These are phyloP conservation scores for Apostasia shenzhenica DNA, from an alignment of 106 monocot genomes.

Conservation along the genomic window DNA sequence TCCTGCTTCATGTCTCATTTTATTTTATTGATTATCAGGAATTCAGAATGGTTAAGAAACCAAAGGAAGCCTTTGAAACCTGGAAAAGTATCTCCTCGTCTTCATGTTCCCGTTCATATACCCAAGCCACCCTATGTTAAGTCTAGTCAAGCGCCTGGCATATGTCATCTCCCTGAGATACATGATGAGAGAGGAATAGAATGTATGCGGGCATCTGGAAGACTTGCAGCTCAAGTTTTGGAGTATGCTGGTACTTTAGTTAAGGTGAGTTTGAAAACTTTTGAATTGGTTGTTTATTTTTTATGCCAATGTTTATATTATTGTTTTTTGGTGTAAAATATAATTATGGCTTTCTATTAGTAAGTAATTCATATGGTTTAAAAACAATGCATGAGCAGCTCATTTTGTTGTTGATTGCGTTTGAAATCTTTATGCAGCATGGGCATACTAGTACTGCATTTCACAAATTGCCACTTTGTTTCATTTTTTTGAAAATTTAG, in stretches of 20 bases:
- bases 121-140: slow-evolving; percentile 71
- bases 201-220: slow-evolving; percentile 91
- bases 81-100: slow-evolving; percentile 87
- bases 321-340: no score
- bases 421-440: no score
- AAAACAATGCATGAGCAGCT: no score
- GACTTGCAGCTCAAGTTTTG: slow-evolving; percentile 88
- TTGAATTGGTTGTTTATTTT: not conserved
- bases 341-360: no score
- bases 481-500: no score
- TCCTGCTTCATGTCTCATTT: not conserved
- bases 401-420: no score
- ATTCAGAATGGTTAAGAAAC: slow-evolving; percentile 23
- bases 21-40: slow-evolving; percentile 28
- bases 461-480: no score
- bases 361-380: no score
- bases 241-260: slow-evolving; percentile 83
- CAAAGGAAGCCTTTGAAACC: slow-evolving; percentile 56
- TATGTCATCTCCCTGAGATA: slow-evolving; percentile 69
- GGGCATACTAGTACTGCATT: no score
- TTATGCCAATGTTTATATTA: not conserved
- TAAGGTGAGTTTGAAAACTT: slow-evolving; percentile 41
- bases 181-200: slow-evolving; percentile 83
- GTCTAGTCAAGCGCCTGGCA: slow-evolving; percentile 54
- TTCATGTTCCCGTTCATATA: slow-evolving; percentile 75